These are phyloP conservation scores for Cenchrus fungigraminus DNA, from an alignment of 176 grass and related monocot genomes.

Conservation along the genomic window DNA sequence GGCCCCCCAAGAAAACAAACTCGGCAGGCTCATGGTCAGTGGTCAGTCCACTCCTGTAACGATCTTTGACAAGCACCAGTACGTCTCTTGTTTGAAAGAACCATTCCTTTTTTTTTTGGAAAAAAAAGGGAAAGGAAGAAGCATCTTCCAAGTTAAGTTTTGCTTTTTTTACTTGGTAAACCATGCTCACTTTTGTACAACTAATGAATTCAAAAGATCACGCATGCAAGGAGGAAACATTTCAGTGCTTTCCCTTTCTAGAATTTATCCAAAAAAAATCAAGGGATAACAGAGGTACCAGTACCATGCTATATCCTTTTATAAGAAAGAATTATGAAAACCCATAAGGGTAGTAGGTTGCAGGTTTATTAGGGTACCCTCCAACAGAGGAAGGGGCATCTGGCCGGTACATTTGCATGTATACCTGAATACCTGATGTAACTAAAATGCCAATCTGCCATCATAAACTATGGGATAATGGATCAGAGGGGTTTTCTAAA, in stretches of 20 bases:
- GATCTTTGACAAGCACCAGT: conserved; percentile 30
- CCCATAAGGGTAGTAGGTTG: not conserved
- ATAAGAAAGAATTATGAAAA: not conserved
- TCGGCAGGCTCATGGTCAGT: conserved; percentile 12
- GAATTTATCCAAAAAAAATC: not conserved
- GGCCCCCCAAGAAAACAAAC: not conserved
- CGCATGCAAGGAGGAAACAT: not conserved
- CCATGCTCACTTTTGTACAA: not conserved
- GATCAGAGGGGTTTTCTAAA: conserved; percentile 1
- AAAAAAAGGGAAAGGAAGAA: not conserved
- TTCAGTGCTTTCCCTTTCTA: not conserved
- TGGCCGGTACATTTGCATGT: not conserved
- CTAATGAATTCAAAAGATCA: not conserved
- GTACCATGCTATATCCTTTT: not conserved
- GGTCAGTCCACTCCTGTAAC: conserved; percentile 40
- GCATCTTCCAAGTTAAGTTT: not conserved
- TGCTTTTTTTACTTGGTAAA: not conserved
- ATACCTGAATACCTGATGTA: not conserved
- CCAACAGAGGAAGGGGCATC: not conserved
- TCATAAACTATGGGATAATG: too few relatives aligned
- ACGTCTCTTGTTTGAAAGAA: not conserved
- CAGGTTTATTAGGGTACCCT: not conserved
- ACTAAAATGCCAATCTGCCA: conserved; percentile 25
- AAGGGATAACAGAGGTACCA: not conserved
- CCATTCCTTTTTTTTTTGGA: not conserved